Conservation (phyloP, 2,329 filamentous ascomycete species). For the Aspergillus sp. region DNA sequence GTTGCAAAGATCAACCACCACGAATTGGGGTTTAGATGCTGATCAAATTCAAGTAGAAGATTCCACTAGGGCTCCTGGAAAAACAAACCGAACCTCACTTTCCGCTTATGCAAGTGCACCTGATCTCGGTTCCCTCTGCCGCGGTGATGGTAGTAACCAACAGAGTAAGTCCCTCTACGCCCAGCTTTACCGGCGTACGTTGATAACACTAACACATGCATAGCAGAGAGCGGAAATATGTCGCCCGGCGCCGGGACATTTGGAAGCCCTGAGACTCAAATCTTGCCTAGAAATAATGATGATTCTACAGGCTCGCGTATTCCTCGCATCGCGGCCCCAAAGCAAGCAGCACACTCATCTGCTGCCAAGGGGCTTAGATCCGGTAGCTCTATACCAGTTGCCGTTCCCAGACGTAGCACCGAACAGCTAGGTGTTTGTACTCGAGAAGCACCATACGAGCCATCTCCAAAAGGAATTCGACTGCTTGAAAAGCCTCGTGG, state of each 20-base stretch:
- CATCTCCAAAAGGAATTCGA: slow-evolving; percentile 2
- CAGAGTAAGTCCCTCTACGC: background rate
- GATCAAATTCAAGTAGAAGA: background rate
- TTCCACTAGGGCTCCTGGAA: background rate
- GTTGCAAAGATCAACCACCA: background rate
- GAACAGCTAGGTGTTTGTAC: background rate
- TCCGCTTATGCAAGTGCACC: background rate
- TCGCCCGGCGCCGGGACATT: background rate
- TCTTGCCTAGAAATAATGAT: background rate
- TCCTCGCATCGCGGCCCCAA: background rate
- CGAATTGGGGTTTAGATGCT: background rate
- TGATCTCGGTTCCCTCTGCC: background rate
- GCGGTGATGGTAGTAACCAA: background rate
- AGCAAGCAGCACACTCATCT: background rate
- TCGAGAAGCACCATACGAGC: background rate
- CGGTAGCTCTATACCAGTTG: slow-evolving; percentile 16
- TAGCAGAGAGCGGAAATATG: background rate
- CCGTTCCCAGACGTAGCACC: slow-evolving; percentile 11
- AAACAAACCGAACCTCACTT: background rate
- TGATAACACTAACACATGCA: background rate
- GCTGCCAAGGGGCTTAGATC: slow-evolving; percentile 5
- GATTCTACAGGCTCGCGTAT: background rate
- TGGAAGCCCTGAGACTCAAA: background rate
- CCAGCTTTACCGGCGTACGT: background rate
- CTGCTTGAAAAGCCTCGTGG: slow-evolving; percentile 12